Percentiles rank a stretch among this genome's conserved stretches.
Evolutionary conservation across 805 yeast genomes (phyloP).

Genomic region (Lipomyces spencermartinsiae): DNA sequence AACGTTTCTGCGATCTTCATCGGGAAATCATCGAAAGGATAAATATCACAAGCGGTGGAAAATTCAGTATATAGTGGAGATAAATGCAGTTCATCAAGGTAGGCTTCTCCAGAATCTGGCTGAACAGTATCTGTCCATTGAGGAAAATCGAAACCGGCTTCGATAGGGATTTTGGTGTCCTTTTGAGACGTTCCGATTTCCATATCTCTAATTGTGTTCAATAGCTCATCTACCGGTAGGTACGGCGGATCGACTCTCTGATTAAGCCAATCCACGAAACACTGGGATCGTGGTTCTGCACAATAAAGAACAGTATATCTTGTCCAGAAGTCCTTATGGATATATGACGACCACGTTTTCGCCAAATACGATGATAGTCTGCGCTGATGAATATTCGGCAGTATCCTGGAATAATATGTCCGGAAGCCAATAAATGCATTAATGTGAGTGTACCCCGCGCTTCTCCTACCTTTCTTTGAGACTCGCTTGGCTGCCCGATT

Average conservation of each 20-base stretch:
- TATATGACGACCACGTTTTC: constrained; percentile 27
- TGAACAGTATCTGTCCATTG: neutral
- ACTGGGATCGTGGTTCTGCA: constrained; percentile 20
- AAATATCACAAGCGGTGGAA: neutral
- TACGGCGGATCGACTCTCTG: constrained; percentile 24
- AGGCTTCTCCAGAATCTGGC: neutral
- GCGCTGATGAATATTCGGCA: constrained; percentile 27
- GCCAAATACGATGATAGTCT: constrained; percentile 25
- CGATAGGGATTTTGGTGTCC: neutral
- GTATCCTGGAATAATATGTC: constrained; percentile 26
- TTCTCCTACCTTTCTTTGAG: neutral
- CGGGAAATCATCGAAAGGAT: neutral
- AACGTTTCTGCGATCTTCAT: neutral
- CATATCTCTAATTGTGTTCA: neutral
- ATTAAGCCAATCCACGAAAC: constrained; percentile 30
- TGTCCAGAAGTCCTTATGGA: constrained; percentile 31
- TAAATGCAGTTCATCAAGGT: neutral
- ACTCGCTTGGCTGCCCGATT: neutral
- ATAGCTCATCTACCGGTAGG: constrained; percentile 18
- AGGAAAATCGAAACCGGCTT: neutral
- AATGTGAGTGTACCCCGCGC: constrained; percentile 10
- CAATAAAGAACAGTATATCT: constrained; percentile 25
- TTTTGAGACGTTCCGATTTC: neutral
- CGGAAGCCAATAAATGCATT: constrained; percentile 34
- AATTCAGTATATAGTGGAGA: neutral